phyloP scores from a whole-genome alignment of 805 yeast species.

The Wickerhamomyces canadensis region DNA sequence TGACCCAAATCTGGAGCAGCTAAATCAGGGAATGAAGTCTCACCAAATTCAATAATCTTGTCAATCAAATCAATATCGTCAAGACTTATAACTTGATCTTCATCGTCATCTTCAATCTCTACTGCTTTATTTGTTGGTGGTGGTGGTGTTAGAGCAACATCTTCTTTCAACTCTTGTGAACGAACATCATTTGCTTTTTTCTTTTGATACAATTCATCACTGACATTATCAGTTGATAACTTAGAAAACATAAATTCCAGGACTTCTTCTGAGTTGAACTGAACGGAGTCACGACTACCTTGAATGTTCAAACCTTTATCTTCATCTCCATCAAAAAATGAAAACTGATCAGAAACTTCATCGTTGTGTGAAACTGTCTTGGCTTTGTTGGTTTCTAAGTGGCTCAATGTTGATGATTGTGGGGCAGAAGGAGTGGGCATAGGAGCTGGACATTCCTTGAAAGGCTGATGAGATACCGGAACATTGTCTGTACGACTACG shows the following conservation, averaged over 20 bases:
- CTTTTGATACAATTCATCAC: too few species aligned
- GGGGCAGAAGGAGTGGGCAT: not conserved
- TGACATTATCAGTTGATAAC: conserved; percentile 2
- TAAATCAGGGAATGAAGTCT: conserved; percentile 32
- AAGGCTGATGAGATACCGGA: too few species aligned
- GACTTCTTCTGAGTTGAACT: conserved; percentile 10
- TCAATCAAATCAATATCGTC: conserved; percentile 34
- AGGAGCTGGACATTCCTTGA: too few species aligned
- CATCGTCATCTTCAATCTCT: conserved; percentile 10
- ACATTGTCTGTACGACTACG: too few species aligned
- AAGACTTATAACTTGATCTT: conserved; percentile 13
- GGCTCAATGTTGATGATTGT: not conserved
- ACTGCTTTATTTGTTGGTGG: not conserved
- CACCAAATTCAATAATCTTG: conserved; percentile 34
- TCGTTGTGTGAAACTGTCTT: too few species aligned
- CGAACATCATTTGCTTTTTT: too few species aligned
- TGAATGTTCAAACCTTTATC: conserved; percentile 12
- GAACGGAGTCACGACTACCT: not conserved
- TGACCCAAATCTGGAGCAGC: conserved; percentile 26
- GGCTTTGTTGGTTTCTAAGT: too few species aligned
- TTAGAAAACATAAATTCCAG: conserved; percentile 11
- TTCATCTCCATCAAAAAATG: conserved; percentile 23
- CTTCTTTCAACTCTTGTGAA: too few species aligned
- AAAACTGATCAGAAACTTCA: conserved; percentile 13
- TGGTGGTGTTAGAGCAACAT: too few species aligned